Evolutionary conservation across 352 stramenopile species (phyloP).

Genomic region (Phytophthora constricta): DNA sequence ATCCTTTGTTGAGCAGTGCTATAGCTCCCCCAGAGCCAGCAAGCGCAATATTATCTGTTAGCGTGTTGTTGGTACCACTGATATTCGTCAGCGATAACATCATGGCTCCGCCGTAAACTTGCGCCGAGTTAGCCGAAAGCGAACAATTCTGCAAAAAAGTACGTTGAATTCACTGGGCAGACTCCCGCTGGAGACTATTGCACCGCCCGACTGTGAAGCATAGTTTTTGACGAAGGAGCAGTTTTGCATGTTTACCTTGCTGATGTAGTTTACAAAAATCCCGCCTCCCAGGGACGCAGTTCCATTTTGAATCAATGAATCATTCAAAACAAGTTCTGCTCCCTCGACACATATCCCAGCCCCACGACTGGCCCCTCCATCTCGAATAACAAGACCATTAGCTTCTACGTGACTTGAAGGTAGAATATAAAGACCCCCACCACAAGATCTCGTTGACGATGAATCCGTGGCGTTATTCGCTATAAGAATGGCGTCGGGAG

Average conservation of each 20-base stretch:
- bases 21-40: slow-evolving; percentile 38
- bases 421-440: slow-evolving; percentile 37
- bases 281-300: slow-evolving; percentile 33
- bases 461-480: slow-evolving; percentile 14
- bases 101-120: slow-evolving; percentile 37
- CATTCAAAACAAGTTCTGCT: slow-evolving; percentile 19
- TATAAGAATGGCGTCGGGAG: slow-evolving; percentile 15
- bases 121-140: slow-evolving; percentile 34
- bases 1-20: slow-evolving; percentile 26
- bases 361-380: slow-evolving; percentile 23
- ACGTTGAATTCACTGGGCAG: slow-evolving; percentile 9
- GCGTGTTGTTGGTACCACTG: slow-evolving; percentile 18
- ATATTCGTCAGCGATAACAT: slow-evolving; percentile 38
- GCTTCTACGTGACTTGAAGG: slow-evolving; percentile 19
- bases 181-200: slow-evolving; percentile 27
- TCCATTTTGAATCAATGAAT: slow-evolving; percentile 24
- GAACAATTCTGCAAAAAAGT: slow-evolving; percentile 28
- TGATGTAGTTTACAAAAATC: slow-evolving; percentile 31
- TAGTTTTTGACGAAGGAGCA: slow-evolving; percentile 38
- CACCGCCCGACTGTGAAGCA: slow-evolving; percentile 34
- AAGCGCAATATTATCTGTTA: slow-evolving; percentile 29
- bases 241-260: slow-evolving; percentile 25
- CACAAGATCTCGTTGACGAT: slow-evolving; percentile 14
- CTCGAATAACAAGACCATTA: slow-evolving; percentile 17
- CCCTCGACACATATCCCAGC: slow-evolving; percentile 40